Base-by-base conservation (phyloP, 1,284 basidiomycete genomes). In the Sanguinoderma infundibulare region DNA sequence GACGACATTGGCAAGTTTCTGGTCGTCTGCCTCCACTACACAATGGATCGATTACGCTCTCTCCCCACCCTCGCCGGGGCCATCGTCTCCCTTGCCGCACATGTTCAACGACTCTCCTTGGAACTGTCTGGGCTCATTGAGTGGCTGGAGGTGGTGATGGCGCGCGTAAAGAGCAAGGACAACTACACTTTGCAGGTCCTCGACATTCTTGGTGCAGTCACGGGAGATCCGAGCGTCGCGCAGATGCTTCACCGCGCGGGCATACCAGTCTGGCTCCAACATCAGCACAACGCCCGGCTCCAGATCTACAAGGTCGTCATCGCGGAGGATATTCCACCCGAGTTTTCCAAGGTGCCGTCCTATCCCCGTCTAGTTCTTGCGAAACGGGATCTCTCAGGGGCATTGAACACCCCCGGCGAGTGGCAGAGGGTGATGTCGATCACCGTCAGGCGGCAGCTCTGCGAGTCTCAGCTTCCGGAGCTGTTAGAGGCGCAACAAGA, bases 221-320 rank as follows among this genome's bases (percentile, higher is more conserved):
- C 47, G 10, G n/a, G 9, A 1, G 46, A 50, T 28, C 30, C 30
- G 7, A 47, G 47, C 17, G 28, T 22, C 7, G 59, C 35, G 3
- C 53, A 60, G 35, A 9, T 38, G 10, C 35, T 60, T 24, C 35
- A 50, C 53, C 38, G 53, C 3, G 35, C 35, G 14, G 59, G 59
- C 1, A n/a, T 60, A 2, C 59, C 59, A 0, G 39, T 55, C 22
- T 60, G 59, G 59, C 46, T 60, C 14, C 46, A 53, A 12, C 59
- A 51, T 30, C 59, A 30, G 14, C 30, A 22, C 6, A 51, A 22
- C n/a, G 17, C 9, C 7, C 44, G n/a, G 12, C 8, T 50, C 8
- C 1, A 6, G n/a, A 24, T 60, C 20, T 50, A 30, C 22, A 15
- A 42, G 28, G 52, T 55, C 17, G 59, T 55, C 7, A 30, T 9